Evolutionary conservation across 345 rosid genomes (phyloP).

Genomic region (Moricandia moricandioides): DNA sequence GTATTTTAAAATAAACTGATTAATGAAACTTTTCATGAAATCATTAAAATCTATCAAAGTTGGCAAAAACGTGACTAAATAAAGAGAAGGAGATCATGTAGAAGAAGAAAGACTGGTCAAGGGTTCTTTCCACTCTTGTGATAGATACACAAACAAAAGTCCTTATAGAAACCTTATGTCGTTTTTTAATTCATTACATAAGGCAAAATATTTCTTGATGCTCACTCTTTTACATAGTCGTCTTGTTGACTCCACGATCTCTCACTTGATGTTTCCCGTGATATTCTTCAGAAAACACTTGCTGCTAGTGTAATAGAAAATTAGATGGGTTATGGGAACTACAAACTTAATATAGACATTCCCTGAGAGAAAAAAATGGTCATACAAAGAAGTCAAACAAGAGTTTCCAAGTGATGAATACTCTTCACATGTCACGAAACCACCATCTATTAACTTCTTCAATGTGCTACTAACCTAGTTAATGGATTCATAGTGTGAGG

Average conservation of each 20-base stretch:
- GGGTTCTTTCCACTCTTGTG: too few relatives aligned
- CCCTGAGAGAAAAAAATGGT: neutral
- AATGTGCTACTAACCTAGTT: slow-evolving; percentile 39
- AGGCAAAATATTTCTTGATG: too few relatives aligned
- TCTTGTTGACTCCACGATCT: neutral
- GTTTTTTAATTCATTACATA: too few relatives aligned
- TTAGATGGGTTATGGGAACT: neutral
- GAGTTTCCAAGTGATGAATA: slow-evolving; percentile 46
- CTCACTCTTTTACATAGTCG: neutral
- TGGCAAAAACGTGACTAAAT: too few relatives aligned
- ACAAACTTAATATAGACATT: neutral
- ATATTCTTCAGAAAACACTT: neutral
- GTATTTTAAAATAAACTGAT: too few relatives aligned
- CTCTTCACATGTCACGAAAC: slow-evolving; percentile 45
- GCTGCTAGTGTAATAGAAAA: neutral
- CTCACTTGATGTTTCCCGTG: neutral
- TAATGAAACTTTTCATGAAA: too few relatives aligned
- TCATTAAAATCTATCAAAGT: too few relatives aligned
- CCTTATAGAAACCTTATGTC: too few relatives aligned
- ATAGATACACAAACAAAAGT: too few relatives aligned
- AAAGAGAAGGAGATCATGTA: too few relatives aligned
- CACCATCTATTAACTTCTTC: slow-evolving; percentile 41
- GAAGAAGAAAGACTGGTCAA: too few relatives aligned
- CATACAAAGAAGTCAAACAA: slow-evolving; percentile 28
- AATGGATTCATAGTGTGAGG: too few relatives aligned